Evolutionary conservation across 768 basidiomycete genomes (phyloP).

Genomic region (Phylloporus rhodoxanthus): DNA sequence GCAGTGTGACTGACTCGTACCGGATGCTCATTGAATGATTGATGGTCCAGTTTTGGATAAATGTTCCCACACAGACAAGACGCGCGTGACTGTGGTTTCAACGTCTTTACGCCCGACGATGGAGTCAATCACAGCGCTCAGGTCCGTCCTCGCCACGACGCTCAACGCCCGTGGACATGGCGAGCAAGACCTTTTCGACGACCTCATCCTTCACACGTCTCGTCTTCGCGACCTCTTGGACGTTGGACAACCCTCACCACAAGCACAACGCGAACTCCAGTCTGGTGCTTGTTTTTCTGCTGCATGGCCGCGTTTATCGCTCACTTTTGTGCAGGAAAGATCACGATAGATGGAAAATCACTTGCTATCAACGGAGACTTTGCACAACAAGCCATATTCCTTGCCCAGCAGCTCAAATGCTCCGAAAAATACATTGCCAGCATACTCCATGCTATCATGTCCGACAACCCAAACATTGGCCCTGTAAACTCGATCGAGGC

Average conservation of each 20-base stretch:
- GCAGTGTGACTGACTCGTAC: too few species aligned
- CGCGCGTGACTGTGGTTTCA: neutral
- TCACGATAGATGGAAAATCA: conserved; percentile 55
- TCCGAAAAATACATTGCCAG: conserved; percentile 78
- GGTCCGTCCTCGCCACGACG: conserved; percentile 44
- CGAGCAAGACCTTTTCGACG: conserved; percentile 73
- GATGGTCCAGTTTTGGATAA: neutral
- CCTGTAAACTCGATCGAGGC: conserved; percentile 56
- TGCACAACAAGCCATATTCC: conserved; percentile 67
- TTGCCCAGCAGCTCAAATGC: conserved; percentile 73
- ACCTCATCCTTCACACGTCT: conserved; percentile 61
- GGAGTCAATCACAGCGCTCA: conserved; percentile 56
- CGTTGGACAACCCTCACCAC: conserved; percentile 52
- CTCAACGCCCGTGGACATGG: conserved; percentile 45
- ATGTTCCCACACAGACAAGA: neutral
- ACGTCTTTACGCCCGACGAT: conserved; percentile 29
- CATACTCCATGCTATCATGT: conserved; percentile 59
- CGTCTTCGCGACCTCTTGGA: conserved; percentile 60
- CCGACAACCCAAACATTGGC: conserved; percentile 57
- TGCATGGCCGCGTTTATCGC: neutral
- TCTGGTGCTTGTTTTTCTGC: conserved; percentile 39
- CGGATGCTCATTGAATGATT: too few species aligned
- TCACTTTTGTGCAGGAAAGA: conserved; percentile 51
- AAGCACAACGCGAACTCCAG: conserved; percentile 69
- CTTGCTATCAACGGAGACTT: conserved; percentile 76